Base-by-base conservation (phyloP, 1,284 basidiomycete species). In the Porodaedalea pini region DNA sequence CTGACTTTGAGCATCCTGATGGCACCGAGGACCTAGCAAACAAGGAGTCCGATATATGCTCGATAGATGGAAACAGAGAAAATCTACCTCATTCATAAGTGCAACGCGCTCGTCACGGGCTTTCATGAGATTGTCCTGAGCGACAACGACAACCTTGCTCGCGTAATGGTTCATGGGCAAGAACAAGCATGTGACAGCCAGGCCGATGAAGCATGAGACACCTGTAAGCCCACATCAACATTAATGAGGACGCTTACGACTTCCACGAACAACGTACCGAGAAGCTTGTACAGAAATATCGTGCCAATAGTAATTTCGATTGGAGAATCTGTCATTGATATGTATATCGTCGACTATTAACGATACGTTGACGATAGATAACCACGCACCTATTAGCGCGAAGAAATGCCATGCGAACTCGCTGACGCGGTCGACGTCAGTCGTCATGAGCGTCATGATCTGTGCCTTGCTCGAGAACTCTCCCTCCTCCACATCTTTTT, bases 121-220 rank as follows among this genome's bases (percentile, higher is more conserved):
- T 72, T 93, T 94, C 92, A 95, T 95, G 21, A 97, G 76, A 65
- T 88, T 91, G 61, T 96, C 92, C 68, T 97, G 92, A 0, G 83
- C 83, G 49, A 78, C 75, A 11, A 96, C 88, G 39, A 96, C 89
- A 19, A 94, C 75, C 70, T 91, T 93, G 49, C 90, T 87, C 0
- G 93, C 91, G 47, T 83, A 83, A 69, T 96, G 92, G 66, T 94
- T 97, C 68, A 96, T 66, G 10, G 94, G 94, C 37, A 94, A 71
- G 77, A 92, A 94, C 49, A 94, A 71, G 61, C 89, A 83, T 2
- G 91, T 90, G 4, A 92, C 88, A 1, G 84, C 85, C 8, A 96
- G 82, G 21, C 94, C 94, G 60, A 87, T 82, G 65, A 96, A 83
- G 59, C 79, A 87, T 39, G 88, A 91, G 23, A 86, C 78, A 32